Percentiles rank a stretch among this genome's conserved stretches.
Conservation (phyloP, 805 yeast species). For the Wickerhamomyces ciferrii region DNA sequence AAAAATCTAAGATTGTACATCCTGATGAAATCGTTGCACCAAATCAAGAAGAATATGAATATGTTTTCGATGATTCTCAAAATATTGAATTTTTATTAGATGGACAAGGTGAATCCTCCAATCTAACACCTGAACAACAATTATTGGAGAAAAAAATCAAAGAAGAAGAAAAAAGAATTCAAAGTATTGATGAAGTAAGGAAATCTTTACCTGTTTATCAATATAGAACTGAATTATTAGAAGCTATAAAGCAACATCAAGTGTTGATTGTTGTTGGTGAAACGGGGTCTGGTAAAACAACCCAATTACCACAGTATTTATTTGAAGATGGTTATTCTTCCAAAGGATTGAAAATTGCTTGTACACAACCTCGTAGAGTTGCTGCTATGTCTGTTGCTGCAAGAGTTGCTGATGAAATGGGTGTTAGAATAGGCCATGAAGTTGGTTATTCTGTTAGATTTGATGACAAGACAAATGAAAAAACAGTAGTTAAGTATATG, state of each 20-base stretch:
- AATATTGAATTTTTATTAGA: constrained; percentile 47
- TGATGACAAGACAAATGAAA: constrained; percentile 65
- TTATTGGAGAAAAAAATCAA: constrained; percentile 28
- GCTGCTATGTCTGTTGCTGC: constrained; percentile 91
- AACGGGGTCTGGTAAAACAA: constrained; percentile 93
- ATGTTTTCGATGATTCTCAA: constrained; percentile 68
- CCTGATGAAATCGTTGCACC: constrained; percentile 38
- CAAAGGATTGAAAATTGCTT: constrained; percentile 59
- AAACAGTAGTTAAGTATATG: constrained; percentile 79
- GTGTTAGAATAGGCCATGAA: constrained; percentile 69
- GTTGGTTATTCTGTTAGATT: constrained; percentile 90
- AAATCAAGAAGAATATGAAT: constrained; percentile 54
- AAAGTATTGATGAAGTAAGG: constrained; percentile 35
- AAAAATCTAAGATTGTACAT: constrained; percentile 20
- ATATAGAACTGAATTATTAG: constrained; percentile 54
- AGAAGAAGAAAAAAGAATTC: constrained; percentile 27
- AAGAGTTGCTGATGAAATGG: constrained; percentile 89
- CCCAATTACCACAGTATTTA: constrained; percentile 86
- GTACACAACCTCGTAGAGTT: constrained; percentile 93
- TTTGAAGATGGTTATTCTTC: constrained; percentile 75
- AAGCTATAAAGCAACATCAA: constrained; percentile 57
- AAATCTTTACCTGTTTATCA: constrained; percentile 71
- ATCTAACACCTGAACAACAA: constrained; percentile 24
- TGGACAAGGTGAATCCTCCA: constrained; percentile 9
- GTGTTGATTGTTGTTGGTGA: constrained; percentile 77